A percentile compares a stretch with the other conserved stretches of the same genome.
Evolutionary conservation across 1,284 basidiomycete species (phyloP).

Genomic region (Nidula niveotomentosa): DNA sequence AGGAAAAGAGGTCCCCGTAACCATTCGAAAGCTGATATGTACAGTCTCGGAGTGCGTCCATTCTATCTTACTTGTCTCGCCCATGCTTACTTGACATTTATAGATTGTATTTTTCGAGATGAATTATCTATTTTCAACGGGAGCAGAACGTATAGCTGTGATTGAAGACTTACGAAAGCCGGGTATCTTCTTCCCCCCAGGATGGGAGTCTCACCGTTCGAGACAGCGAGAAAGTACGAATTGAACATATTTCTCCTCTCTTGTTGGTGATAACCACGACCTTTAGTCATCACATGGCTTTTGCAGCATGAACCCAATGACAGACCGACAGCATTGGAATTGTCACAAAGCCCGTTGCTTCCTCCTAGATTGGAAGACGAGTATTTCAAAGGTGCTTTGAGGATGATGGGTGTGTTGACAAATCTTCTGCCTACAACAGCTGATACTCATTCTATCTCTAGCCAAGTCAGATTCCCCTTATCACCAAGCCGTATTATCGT

Average conservation of each 20-base stretch:
- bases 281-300: slow-evolving; percentile 75
- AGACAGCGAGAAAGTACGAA: slow-evolving; percentile 68
- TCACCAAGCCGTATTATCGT: slow-evolving; percentile 67
- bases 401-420: slow-evolving; percentile 64
- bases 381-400: slow-evolving; percentile 79
- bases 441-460: slow-evolving; percentile 19
- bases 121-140: slow-evolving; percentile 89
- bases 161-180: slow-evolving; percentile 78
- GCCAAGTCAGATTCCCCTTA: slow-evolving; percentile 76
- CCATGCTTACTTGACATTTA: neutral
- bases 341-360: slow-evolving; percentile 80
- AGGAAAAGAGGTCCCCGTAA: slow-evolving; percentile 62
- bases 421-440: neutral
- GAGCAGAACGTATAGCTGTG: slow-evolving; percentile 83
- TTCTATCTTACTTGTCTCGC: neutral
- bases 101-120: slow-evolving; percentile 98
- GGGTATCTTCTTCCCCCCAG: slow-evolving; percentile 71
- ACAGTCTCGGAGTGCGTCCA: slow-evolving; percentile 79
- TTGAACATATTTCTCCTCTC: too few relatives aligned
- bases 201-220: slow-evolving; percentile 69
- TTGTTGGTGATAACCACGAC: too few relatives aligned
- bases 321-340: slow-evolving; percentile 82
- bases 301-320: slow-evolving; percentile 84
- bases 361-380: slow-evolving; percentile 81
- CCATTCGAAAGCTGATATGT: slow-evolving; percentile 92